phyloP scores from a whole-genome alignment of 2,329 filamentous ascomycete species.

The Gyromitra esculenta region DNA sequence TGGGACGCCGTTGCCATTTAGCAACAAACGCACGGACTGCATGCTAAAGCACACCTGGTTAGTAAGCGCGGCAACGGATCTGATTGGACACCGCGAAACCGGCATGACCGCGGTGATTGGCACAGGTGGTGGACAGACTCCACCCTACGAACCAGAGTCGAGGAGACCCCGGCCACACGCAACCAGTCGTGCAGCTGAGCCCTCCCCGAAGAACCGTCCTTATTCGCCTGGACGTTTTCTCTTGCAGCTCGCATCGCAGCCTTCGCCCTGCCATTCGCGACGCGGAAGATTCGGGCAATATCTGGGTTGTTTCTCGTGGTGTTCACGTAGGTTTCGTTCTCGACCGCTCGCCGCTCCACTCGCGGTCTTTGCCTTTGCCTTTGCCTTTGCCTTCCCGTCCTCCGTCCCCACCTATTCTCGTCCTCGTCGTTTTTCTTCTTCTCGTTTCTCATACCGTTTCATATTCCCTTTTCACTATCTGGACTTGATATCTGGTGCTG shows the following conservation, averaged over 20 bases:
- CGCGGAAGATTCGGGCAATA: constrained; percentile 41
- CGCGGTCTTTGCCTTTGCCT: constrained; percentile 30
- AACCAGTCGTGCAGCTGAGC: constrained; percentile 40
- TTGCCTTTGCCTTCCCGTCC: constrained; percentile 34
- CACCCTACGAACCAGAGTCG: neutral
- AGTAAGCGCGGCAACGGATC: constrained; percentile 31
- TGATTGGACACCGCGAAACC: constrained; percentile 30
- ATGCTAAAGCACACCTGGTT: constrained; percentile 28
- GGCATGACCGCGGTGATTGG: constrained; percentile 32
- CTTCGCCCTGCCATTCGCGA: constrained; percentile 38
- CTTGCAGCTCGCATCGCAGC: constrained; percentile 46
- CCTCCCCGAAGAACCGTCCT: constrained; percentile 34
- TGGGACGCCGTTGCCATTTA: constrained; percentile 42
- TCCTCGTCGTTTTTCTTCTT: constrained; percentile 16
- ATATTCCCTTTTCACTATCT: constrained; percentile 10
- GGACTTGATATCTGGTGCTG: constrained; percentile 25
- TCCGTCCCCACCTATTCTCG: constrained; percentile 23
- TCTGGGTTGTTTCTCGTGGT: constrained; percentile 33
- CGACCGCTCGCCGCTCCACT: constrained; percentile 37
- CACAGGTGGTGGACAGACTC: constrained; percentile 31
- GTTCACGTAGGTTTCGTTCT: constrained; percentile 33
- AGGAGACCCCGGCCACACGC: constrained; percentile 27
- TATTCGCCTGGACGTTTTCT: constrained; percentile 44
- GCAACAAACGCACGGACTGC: constrained; percentile 32
- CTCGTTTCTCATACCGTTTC: constrained; percentile 14